Evolutionary conservation across 768 basidiomycete species (phyloP).

Genomic region (Imleria badia): DNA sequence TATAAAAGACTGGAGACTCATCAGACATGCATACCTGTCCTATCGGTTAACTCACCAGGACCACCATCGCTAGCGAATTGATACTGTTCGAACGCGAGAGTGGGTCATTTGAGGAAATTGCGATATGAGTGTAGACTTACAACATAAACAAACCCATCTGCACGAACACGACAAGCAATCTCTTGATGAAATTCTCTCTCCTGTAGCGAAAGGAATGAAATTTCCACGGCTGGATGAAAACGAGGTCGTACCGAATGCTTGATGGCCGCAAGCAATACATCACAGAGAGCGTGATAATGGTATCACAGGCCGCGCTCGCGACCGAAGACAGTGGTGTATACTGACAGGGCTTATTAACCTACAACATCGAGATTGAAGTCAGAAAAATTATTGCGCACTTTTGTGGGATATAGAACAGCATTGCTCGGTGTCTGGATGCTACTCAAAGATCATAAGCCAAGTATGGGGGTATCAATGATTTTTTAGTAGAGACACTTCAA

Average conservation of each 20-base stretch:
- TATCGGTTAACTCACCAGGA: conserved; percentile 4
- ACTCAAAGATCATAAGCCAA: background rate
- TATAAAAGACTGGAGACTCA: conserved; percentile 8
- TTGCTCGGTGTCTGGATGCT: conserved; percentile 5
- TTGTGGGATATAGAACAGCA: background rate
- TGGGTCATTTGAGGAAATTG: background rate
- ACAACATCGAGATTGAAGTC: background rate
- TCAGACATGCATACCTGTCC: background rate
- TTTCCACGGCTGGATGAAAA: background rate
- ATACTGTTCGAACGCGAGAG: conserved; percentile 2
- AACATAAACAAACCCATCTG: conserved; percentile 15
- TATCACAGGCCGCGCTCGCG: conserved; percentile 7
- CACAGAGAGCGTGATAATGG: conserved; percentile 11
- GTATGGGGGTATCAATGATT: background rate
- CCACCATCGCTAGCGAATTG: conserved; percentile 6
- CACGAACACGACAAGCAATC: conserved; percentile 6
- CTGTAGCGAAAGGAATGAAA: background rate
- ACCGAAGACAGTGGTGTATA: background rate
- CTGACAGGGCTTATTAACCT: background rate
- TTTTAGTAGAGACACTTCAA: conserved; percentile 2
- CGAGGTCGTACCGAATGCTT: conserved; percentile 1
- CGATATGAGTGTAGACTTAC: background rate
- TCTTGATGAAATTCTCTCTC: conserved; percentile 3
- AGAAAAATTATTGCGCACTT: background rate
- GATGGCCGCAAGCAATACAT: conserved; percentile 11